Evolutionary conservation across 164 flowering plant genomes (phyloP), one percentile per base, ranked within the genome.

Genomic region (Santalum album): DNA sequence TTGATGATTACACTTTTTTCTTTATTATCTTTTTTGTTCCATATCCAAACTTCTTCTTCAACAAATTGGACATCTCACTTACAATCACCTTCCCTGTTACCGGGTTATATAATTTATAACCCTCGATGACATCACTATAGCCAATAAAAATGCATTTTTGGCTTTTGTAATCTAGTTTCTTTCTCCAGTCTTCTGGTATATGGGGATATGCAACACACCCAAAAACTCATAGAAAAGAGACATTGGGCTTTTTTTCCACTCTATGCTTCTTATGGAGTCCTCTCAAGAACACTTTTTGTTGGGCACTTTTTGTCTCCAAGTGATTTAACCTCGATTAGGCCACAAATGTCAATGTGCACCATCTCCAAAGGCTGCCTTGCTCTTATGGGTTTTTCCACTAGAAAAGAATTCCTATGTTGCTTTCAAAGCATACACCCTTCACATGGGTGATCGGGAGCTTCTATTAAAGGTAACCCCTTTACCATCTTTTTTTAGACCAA

Each of bases 201-300:
- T 43, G 47, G 47, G 47, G 47, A 43, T 43, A 43, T 43, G 47
- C 47, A 12, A 43, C 14, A 43, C 47, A 12, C 47, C 47, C 14
- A 43, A 43, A 43, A 4, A 12, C 14, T 3, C 14, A 5, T 43
- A 43, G 15, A 12, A 43, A 43, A 4, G 47, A 43, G 21, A 43
- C 47, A 16, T 43, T 12, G 3, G 47, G 47, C 47, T 43, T 43
- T 4, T n/a, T 43, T 43, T 4, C 47, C 19, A 43, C 47, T 43
- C 47, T 12, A 43, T 4, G 47, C 47, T 43, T 43, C 47, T 43
- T 43, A 3, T 20, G 47, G 47, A 3, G 47, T 43, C 12, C 47
- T 43, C 14, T 43, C 14, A 43, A 43, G 3, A 4, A 43, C 14
- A 19, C 47, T 43, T 20, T 12, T 43, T 29, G 9, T 29, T 29